phyloP scores from a whole-genome alignment of 2,329 filamentous ascomycete genomes.

The Fusarium ambrosium region DNA sequence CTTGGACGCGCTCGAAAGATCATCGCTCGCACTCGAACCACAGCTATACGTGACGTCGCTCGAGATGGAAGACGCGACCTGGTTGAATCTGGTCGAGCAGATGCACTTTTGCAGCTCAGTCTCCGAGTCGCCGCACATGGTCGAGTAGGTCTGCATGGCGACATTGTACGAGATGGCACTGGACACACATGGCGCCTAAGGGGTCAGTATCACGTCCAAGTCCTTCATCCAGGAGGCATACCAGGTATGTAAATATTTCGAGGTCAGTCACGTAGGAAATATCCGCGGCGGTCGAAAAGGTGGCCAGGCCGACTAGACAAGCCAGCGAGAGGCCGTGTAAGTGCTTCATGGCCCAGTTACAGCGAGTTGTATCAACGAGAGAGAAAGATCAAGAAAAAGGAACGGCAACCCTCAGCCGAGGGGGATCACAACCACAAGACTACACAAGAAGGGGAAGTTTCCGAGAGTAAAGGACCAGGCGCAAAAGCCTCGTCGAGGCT shows the following conservation, averaged over 20 bases:
- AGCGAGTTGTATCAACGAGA: neutral
- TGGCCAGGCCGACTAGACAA: slow-evolving; percentile 15
- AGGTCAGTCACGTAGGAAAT: slow-evolving; percentile 62
- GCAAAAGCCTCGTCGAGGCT: slow-evolving; percentile 9
- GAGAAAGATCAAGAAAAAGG: slow-evolving; percentile 9
- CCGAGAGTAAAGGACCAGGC: slow-evolving; percentile 16
- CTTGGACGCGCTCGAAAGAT: slow-evolving; percentile 61
- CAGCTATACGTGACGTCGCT: slow-evolving; percentile 58
- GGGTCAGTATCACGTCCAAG: slow-evolving; percentile 5
- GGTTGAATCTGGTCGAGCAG: slow-evolving; percentile 61
- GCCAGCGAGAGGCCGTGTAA: slow-evolving; percentile 33
- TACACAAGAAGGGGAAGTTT: slow-evolving; percentile 15
- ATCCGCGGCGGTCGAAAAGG: slow-evolving; percentile 32
- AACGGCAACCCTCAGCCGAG: slow-evolving; percentile 14
- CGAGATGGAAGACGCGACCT: slow-evolving; percentile 56
- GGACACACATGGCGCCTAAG: slow-evolving; percentile 65
- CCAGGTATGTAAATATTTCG: slow-evolving; percentile 57
- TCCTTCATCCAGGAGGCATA: slow-evolving; percentile 40
- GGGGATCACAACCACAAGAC: slow-evolving; percentile 6
- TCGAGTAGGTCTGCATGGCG: slow-evolving; percentile 56
- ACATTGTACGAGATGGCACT: slow-evolving; percentile 61
- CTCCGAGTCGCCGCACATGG: slow-evolving; percentile 58
- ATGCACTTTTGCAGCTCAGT: slow-evolving; percentile 64
- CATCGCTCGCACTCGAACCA: slow-evolving; percentile 61
- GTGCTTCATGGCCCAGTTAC: slow-evolving; percentile 35